Conservation (phyloP, 768 basidiomycete species). For the Xerocomellus amylosporus region DNA sequence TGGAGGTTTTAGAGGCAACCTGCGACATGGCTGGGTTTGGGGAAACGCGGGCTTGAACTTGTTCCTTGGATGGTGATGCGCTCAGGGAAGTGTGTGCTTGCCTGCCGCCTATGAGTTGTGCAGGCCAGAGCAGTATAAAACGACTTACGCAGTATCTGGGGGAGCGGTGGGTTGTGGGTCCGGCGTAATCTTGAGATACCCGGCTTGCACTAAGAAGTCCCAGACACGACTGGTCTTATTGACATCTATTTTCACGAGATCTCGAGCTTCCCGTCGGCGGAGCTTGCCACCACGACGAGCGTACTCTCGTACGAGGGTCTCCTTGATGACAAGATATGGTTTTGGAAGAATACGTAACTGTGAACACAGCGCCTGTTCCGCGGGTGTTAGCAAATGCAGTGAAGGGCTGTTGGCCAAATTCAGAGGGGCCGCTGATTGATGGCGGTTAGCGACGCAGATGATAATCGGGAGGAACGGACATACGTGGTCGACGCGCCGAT, state of each 20-base stretch:
- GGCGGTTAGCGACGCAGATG: background rate
- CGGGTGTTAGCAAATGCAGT: conserved; percentile 82
- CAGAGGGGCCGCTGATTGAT: conserved; percentile 54
- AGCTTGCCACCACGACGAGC: conserved; percentile 86
- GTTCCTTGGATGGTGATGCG: conserved; percentile 29
- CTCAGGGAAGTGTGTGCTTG: conserved; percentile 14
- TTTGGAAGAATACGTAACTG: conserved; percentile 88
- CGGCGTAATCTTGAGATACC: conserved; percentile 69
- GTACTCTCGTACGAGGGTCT: conserved; percentile 91
- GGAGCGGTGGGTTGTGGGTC: conserved; percentile 40
- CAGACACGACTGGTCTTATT: conserved; percentile 91
- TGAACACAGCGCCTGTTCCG: conserved; percentile 87
- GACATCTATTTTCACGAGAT: conserved; percentile 89
- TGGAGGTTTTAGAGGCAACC: conserved; percentile 4
- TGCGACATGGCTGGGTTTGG: conserved; percentile 16
- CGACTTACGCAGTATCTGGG: conserved; percentile 38
- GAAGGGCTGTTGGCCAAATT: conserved; percentile 90
- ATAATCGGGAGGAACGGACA: conserved; percentile 13
- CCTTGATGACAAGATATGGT: conserved; percentile 94
- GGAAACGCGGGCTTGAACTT: conserved; percentile 11
- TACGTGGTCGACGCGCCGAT: conserved; percentile 44
- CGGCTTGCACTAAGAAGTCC: conserved; percentile 88
- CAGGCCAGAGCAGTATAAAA: background rate
- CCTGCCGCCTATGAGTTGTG: conserved; percentile 5
- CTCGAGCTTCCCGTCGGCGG: conserved; percentile 82